Evolutionary conservation across 495 filamentous ascomycete species (phyloP).

Genomic region (Neurospora sp.): DNA sequence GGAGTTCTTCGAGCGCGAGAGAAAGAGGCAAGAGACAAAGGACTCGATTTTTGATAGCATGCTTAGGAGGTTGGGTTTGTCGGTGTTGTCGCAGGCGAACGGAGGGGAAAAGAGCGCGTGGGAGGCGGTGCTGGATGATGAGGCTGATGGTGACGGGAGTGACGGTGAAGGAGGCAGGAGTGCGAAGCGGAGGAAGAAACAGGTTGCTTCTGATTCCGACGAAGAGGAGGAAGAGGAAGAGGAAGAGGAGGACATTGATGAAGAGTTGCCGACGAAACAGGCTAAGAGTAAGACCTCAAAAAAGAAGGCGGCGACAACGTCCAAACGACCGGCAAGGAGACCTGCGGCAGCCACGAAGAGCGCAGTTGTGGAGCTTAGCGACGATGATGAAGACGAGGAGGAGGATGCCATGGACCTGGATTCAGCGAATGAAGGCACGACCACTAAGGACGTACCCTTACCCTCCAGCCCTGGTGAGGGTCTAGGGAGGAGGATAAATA

Average conservation of each 20-base stretch:
- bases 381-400: conserved; percentile 20
- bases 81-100: neutral
- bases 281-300: neutral
- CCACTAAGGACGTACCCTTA: conserved; percentile 16
- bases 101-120: neutral
- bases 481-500: conserved; percentile 8
- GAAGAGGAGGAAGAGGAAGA: conserved; percentile 12
- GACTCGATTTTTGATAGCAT: conserved; percentile 18
- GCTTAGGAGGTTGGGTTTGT: conserved; percentile 1
- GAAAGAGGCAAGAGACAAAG: conserved; percentile 24
- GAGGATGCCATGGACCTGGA: conserved; percentile 11
- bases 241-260: conserved; percentile 14
- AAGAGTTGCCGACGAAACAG: conserved; percentile 12
- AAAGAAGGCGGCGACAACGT: neutral
- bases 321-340: conserved; percentile 1
- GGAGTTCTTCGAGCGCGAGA: conserved; percentile 63
- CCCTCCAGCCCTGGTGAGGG: conserved; percentile 19
- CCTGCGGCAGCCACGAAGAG: neutral
- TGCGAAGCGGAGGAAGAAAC: conserved; percentile 3
- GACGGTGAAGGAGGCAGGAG: neutral
- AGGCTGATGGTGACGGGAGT: neutral
- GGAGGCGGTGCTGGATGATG: conserved; percentile 10
- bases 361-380: conserved; percentile 5
- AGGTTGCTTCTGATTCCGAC: conserved; percentile 1
- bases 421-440: conserved; percentile 12